These are phyloP conservation scores for Leccinum incarnatum DNA, from an alignment of 768 basidiomycete species.

Conservation along the genomic window DNA sequence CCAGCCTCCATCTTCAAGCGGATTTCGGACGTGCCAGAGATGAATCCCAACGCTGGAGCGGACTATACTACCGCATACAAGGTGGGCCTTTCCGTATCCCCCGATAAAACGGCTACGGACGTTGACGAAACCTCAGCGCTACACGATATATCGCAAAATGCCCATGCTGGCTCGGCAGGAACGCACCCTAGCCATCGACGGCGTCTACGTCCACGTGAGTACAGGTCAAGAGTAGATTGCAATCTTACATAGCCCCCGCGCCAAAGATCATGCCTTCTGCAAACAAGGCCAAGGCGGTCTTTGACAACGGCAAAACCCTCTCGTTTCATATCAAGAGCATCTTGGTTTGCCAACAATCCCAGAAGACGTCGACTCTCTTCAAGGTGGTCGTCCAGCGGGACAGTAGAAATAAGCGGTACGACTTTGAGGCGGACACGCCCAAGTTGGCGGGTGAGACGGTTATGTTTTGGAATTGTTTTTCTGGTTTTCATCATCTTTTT, in stretches of 20 bases:
- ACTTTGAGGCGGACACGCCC: conserved; percentile 92
- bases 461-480: not conserved
- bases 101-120: not conserved
- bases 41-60: conserved; percentile 55
- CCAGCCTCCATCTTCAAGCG: conserved; percentile 92
- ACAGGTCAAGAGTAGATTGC: not conserved
- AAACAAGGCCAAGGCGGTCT: conserved; percentile 74
- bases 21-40: conserved; percentile 63
- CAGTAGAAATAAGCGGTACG: conserved; percentile 84
- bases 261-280: conserved; percentile 86
- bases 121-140: conserved; percentile 57
- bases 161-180: conserved; percentile 93
- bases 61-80: conserved; percentile 88
- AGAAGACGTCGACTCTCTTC: conserved; percentile 78
- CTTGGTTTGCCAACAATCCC: conserved; percentile 76
- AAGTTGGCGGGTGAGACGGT: conserved; percentile 65
- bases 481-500: not conserved
- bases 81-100: conserved; percentile 37
- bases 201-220: conserved; percentile 85
- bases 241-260: not conserved
- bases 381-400: conserved; percentile 82
- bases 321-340: conserved; percentile 92
- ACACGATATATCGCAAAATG: conserved; percentile 88
- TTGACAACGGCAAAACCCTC: conserved; percentile 86
- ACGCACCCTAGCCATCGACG: conserved; percentile 90